Percentiles rank a stretch among this genome's conserved stretches.
phyloP scores from a whole-genome alignment of 108 stramenopile genomes.

The Skeletonema grethae region DNA sequence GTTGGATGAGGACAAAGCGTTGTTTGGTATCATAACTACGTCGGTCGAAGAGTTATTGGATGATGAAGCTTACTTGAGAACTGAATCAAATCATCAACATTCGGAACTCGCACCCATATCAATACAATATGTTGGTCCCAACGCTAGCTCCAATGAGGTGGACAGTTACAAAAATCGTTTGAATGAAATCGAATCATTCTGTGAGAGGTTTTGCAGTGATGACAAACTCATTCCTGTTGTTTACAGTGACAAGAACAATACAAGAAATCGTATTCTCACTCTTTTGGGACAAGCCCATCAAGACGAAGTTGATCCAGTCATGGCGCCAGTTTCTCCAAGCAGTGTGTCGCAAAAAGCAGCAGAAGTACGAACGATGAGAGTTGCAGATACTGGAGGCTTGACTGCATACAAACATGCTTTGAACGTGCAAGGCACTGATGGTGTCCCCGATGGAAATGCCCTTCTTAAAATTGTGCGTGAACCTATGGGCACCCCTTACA shows the following conservation, averaged over 20 bases:
- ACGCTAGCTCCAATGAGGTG: not conserved
- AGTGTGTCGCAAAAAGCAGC: slow-evolving; percentile 2
- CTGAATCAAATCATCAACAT: not conserved
- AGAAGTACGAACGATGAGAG: slow-evolving; percentile 2
- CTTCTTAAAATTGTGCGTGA: slow-evolving; percentile 20
- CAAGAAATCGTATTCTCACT: slow-evolving; percentile 18
- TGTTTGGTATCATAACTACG: slow-evolving; percentile 25
- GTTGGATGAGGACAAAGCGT: slow-evolving; percentile 1
- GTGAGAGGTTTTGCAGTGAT: slow-evolving; percentile 10
- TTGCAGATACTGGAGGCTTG: slow-evolving; percentile 3
- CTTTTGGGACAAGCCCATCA: slow-evolving; percentile 12
- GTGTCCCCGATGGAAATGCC: slow-evolving; percentile 16
- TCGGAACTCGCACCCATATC: slow-evolving; percentile 15
- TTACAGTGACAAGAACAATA: slow-evolving; percentile 5
- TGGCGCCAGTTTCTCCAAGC: not conserved
- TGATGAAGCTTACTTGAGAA: slow-evolving; percentile 23
- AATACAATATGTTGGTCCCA: slow-evolving; percentile 10
- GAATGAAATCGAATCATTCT: slow-evolving; percentile 17
- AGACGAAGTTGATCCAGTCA: slow-evolving; percentile 5
- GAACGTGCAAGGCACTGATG: slow-evolving; percentile 17
- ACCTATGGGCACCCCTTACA: slow-evolving; percentile 25
- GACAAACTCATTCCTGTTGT: slow-evolving; percentile 17
- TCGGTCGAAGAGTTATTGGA: slow-evolving; percentile 27
- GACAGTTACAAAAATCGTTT: slow-evolving; percentile 14
- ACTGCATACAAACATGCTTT: slow-evolving; percentile 36